phyloP scores from a whole-genome alignment of 495 filamentous ascomycete species.

The Lichenothelia convexa region DNA sequence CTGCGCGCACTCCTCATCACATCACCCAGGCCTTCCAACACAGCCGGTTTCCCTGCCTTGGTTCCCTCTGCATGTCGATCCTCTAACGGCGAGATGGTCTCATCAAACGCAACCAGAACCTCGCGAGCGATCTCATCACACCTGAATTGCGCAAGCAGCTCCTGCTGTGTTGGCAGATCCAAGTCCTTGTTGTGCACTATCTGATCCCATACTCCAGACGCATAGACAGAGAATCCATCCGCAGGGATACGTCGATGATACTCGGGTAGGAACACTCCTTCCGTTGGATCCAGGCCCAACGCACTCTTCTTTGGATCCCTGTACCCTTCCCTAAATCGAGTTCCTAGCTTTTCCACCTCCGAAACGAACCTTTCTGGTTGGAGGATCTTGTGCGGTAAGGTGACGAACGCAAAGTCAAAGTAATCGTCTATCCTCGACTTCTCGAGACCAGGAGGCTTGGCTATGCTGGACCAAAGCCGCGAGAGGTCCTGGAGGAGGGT shows the following conservation, averaged over 20 bases:
- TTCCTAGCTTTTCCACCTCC: slow-evolving; percentile 62
- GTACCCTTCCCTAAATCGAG: slow-evolving; percentile 66
- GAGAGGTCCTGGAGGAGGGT: slow-evolving; percentile 81
- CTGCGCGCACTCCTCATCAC: slow-evolving; percentile 54
- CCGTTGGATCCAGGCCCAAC: slow-evolving; percentile 36
- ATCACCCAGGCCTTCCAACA: slow-evolving; percentile 58
- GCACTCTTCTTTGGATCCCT: slow-evolving; percentile 34
- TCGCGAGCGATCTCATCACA: slow-evolving; percentile 91
- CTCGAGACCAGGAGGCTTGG: slow-evolving; percentile 78
- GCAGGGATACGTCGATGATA: slow-evolving; percentile 93
- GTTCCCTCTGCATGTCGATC: slow-evolving; percentile 60
- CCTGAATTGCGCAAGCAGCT: slow-evolving; percentile 87
- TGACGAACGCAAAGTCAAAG: slow-evolving; percentile 94
- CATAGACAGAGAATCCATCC: slow-evolving; percentile 84
- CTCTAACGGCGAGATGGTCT: slow-evolving; percentile 64
- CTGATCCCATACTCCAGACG: slow-evolving; percentile 89
- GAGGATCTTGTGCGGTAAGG: slow-evolving; percentile 88
- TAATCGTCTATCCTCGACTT: slow-evolving; percentile 83
- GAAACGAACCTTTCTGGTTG: slow-evolving; percentile 81
- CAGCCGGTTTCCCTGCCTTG: slow-evolving; percentile 46
- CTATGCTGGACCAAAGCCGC: slow-evolving; percentile 78
- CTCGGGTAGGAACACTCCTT: slow-evolving; percentile 72
- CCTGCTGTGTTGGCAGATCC: slow-evolving; percentile 91
- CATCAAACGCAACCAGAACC: slow-evolving; percentile 69
- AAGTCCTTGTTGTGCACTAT: slow-evolving; percentile 97